These are phyloP conservation scores for Colletotrichum sp. DNA, from an alignment of 2,329 filamentous ascomycete species.

Conservation along the genomic window DNA sequence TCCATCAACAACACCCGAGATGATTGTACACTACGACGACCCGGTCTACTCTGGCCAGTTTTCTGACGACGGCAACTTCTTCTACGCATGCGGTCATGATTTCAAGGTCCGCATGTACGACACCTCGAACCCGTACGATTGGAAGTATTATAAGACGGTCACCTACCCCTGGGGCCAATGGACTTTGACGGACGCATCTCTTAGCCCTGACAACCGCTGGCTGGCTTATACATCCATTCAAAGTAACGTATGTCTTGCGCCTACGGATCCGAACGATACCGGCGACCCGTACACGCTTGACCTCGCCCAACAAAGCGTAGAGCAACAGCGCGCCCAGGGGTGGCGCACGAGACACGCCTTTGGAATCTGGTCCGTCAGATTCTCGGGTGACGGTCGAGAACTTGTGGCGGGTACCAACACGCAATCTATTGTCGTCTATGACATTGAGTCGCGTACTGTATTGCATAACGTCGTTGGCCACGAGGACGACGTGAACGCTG, in stretches of 20 bases:
- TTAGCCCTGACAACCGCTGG: conserved; percentile 91
- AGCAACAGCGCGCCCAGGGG: not conserved
- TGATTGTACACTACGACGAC: conserved; percentile 84
- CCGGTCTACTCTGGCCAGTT: conserved; percentile 96
- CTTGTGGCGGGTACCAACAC: conserved; percentile 88
- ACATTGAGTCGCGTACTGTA: conserved; percentile 80
- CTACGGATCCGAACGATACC: conserved; percentile 82
- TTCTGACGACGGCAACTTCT: conserved; percentile 96
- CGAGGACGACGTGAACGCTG: conserved; percentile 90
- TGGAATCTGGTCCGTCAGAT: conserved; percentile 88
- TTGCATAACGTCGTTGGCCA: conserved; percentile 82
- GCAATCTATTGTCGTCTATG: conserved; percentile 84
- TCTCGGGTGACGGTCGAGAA: conserved; percentile 89
- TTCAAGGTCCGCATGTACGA: conserved; percentile 98
- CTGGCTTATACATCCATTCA: conserved; percentile 92
- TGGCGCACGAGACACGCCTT: conserved; percentile 45
- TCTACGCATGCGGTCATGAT: conserved; percentile 90
- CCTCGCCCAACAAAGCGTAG: conserved; percentile 57
- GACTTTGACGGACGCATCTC: conserved; percentile 93
- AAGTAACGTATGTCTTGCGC: conserved; percentile 81
- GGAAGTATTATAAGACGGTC: conserved; percentile 94
- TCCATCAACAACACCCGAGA: conserved; percentile 78
- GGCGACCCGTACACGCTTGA: conserved; percentile 84
- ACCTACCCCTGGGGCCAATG: conserved; percentile 86
- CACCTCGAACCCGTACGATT: conserved; percentile 92